Evolutionary conservation across 139 green algal species (phyloP).

Genomic region (Tetraselmis chui): DNA sequence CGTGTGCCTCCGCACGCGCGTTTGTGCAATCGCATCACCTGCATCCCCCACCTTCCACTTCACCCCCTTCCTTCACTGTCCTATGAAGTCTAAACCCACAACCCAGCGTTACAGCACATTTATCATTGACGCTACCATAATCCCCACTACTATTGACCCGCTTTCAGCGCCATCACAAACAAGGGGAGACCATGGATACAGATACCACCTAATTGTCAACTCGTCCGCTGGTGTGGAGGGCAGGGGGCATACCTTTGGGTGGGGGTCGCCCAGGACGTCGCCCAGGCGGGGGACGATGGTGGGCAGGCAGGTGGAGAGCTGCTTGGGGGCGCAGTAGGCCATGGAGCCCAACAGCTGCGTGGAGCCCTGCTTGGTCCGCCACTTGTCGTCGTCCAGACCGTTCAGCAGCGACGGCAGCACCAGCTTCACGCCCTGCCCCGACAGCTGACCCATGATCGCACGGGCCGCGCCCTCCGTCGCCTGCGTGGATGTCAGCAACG

Average conservation of each 20-base stretch:
- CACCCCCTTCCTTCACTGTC: too few species aligned
- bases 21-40: too few species aligned
- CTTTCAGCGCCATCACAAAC: too few species aligned
- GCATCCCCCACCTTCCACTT: too few species aligned
- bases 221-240: background rate
- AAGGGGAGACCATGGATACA: too few species aligned
- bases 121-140: too few species aligned
- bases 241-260: conserved; percentile 32
- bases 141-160: too few species aligned
- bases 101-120: too few species aligned
- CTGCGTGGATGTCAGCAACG: conserved; percentile 14
- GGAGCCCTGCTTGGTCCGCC: conserved; percentile 93
- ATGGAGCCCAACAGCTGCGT: conserved; percentile 95
- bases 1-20: too few species aligned
- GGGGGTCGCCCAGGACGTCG: conserved; percentile 24
- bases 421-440: conserved; percentile 86
- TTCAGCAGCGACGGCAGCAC: conserved; percentile 87
- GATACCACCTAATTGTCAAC: too few species aligned
- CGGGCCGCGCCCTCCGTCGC: conserved; percentile 67
- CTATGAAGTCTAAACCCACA: too few species aligned
- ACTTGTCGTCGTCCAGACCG: conserved; percentile 75
- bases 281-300: conserved; percentile 83
- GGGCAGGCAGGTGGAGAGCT: conserved; percentile 87
- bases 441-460: conserved; percentile 92
- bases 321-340: conserved; percentile 90